Conservation (phyloP, 768 basidiomycete species). For the Steccherinum ochraceum region DNA sequence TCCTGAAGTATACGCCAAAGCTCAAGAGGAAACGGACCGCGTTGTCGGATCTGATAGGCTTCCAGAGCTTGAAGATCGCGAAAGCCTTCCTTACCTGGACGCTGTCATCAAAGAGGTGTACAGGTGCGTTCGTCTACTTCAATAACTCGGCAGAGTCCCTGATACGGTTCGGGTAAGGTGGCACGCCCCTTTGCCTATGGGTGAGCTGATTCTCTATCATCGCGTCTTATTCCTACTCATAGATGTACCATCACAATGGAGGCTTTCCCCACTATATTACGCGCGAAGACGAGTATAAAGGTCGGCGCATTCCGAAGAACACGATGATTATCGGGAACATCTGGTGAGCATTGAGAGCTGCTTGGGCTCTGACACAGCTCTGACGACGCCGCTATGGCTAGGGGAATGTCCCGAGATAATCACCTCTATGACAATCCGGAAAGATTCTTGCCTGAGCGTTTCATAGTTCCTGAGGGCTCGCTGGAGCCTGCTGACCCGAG, state of each 20-base stretch:
- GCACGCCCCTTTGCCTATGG: not conserved
- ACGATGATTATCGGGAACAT: conserved; percentile 17
- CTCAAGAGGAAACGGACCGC: not conserved
- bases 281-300: conserved; percentile 20
- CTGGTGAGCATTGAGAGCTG: conserved; percentile 5
- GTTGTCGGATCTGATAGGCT: not conserved
- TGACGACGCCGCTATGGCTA: not conserved
- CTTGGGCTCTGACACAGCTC: not conserved
- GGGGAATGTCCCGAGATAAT: conserved; percentile 17
- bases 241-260: not conserved
- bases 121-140: not conserved
- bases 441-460: conserved; percentile 19
- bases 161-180: not conserved
- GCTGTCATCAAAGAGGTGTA: not conserved
- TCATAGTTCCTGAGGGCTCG: not conserved
- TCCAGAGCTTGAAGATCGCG: not conserved
- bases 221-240: not conserved
- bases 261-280: conserved; percentile 16
- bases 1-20: not conserved
- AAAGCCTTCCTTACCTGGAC: not conserved
- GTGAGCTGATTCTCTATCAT: not conserved
- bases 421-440: conserved; percentile 27
- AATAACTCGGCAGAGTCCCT: not conserved
- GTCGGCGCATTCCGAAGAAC: conserved; percentile 15
- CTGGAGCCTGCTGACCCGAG: not conserved